Conservation (phyloP, 78 protist species). For the Pigoraptor vietnamica region DNA sequence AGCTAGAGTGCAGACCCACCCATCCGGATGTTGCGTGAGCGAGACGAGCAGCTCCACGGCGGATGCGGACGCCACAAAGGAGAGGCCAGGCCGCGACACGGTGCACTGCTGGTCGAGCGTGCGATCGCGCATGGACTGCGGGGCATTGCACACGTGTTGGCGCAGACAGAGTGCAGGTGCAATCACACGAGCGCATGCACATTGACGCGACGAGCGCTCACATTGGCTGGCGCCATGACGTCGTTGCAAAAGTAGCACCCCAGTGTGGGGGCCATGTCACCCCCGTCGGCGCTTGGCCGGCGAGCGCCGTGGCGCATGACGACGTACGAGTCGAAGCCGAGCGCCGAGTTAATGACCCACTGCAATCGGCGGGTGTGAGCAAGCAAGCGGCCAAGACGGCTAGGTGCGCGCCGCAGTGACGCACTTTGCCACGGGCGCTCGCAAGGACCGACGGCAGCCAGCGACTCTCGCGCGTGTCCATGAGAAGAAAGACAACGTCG, state of each 20-base stretch:
- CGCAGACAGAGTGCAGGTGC: too few relatives aligned
- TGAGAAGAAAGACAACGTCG: slow-evolving; percentile 91
- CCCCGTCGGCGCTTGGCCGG: not conserved
- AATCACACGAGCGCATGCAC: too few relatives aligned
- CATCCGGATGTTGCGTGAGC: slow-evolving; percentile 74
- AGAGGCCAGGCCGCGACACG: slow-evolving; percentile 92
- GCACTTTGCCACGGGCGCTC: slow-evolving; percentile 31
- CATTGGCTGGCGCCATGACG: slow-evolving; percentile 89
- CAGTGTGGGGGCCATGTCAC: slow-evolving; percentile 5
- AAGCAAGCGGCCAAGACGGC: too few relatives aligned
- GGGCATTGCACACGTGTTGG: too few relatives aligned
- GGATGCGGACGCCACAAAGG: slow-evolving; percentile 75
- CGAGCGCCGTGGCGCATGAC: slow-evolving; percentile 91
- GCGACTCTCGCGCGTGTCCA: slow-evolving; percentile 93
- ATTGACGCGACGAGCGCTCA: not conserved
- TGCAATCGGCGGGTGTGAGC: not conserved
- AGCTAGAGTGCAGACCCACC: not conserved
- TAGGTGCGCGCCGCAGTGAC: too few relatives aligned
- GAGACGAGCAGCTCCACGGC: slow-evolving; percentile 87
- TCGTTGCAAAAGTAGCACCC: slow-evolving; percentile 98
- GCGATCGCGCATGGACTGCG: slow-evolving; percentile 58
- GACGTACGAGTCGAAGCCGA: slow-evolving; percentile 92
- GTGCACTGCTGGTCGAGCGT: slow-evolving; percentile 98
- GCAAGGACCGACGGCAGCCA: slow-evolving; percentile 94
- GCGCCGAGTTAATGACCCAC: slow-evolving; percentile 82